Conservation (phyloP, 1,139 yeast genomes). For the Suhomyces atakaporum region DNA sequence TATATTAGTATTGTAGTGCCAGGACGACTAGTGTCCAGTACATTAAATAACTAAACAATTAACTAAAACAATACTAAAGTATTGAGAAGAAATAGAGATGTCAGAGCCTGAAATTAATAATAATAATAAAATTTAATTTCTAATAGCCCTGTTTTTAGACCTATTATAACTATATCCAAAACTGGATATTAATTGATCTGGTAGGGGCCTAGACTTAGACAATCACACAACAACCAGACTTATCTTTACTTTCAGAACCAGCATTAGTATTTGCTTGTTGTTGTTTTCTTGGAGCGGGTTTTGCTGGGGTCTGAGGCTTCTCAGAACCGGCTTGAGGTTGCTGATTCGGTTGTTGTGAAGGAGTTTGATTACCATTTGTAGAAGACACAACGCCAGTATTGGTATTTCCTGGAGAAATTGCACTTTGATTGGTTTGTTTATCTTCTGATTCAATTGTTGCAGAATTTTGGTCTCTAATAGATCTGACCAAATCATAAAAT, state of each 20-base stretch:
- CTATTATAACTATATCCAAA: not conserved
- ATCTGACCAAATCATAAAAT: conserved; percentile 72
- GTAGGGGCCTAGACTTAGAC: conserved; percentile 22
- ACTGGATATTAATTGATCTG: conserved; percentile 1
- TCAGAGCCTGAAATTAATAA: not conserved
- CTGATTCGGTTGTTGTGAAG: not conserved
- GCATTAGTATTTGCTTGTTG: conserved; percentile 15
- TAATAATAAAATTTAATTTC: not conserved
- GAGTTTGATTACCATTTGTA: conserved; percentile 1
- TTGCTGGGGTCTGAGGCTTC: conserved; percentile 7
- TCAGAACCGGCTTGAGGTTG: conserved; percentile 6
- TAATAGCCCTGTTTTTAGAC: not conserved
- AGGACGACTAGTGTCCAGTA: not conserved
- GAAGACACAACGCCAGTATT: conserved; percentile 8
- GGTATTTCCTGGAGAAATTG: conserved; percentile 18
- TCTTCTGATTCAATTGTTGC: conserved; percentile 11
- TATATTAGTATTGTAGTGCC: not conserved
- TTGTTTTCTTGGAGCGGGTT: conserved; percentile 8
- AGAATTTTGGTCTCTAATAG: conserved; percentile 50
- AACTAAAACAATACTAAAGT: conserved; percentile 8
- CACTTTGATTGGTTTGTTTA: conserved; percentile 16
- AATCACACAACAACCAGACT: conserved; percentile 50
- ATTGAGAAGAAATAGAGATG: conserved; percentile 11
- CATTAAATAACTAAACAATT: conserved; percentile 11
- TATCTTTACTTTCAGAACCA: conserved; percentile 33